Percentiles rank a stretch among this genome's conserved stretches.
phyloP scores from a whole-genome alignment of 2,329 filamentous ascomycete genomes.

The Aspergillus sp. region DNA sequence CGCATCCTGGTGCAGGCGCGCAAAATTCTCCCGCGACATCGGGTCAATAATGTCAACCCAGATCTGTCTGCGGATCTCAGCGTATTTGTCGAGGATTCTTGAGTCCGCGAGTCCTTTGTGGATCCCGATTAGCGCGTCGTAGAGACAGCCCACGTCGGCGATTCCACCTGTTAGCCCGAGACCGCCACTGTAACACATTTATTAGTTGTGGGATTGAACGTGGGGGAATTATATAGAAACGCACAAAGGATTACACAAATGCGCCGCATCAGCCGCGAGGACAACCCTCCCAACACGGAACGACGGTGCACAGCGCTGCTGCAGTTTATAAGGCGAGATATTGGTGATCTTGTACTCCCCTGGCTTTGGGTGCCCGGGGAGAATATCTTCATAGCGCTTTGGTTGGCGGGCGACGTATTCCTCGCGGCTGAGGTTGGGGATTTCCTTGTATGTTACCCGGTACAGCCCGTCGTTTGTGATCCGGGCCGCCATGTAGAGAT shows the following conservation, averaged over 20 bases:
- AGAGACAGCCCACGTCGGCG: constrained; percentile 62
- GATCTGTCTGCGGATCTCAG: constrained; percentile 40
- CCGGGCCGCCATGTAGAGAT: constrained; percentile 63
- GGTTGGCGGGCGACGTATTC: constrained; percentile 56
- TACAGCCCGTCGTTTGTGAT: constrained; percentile 61
- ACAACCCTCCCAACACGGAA: constrained; percentile 60
- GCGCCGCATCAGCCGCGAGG: constrained; percentile 62
- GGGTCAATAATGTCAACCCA: constrained; percentile 42
- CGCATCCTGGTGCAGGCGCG: constrained; percentile 36
- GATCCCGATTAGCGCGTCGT: constrained; percentile 56
- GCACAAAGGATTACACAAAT: constrained; percentile 55
- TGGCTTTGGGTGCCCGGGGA: constrained; percentile 61
- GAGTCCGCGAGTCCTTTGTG: constrained; percentile 40
- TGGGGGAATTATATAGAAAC: constrained; percentile 11
- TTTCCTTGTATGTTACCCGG: constrained; percentile 64
- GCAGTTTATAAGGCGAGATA: constrained; percentile 61
- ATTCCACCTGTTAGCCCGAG: constrained; percentile 64
- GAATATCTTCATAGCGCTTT: constrained; percentile 56
- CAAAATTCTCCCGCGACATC: constrained; percentile 44
- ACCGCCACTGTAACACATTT: constrained; percentile 48
- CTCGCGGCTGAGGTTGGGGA: constrained; percentile 52
- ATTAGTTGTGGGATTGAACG: not conserved
- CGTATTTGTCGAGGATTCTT: constrained; percentile 46
- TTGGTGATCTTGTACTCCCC: constrained; percentile 57
- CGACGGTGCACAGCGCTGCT: constrained; percentile 58